Percentiles rank a stretch among this genome's conserved stretches.
phyloP scores from a whole-genome alignment of 2,329 filamentous ascomycete species.

The Dactylellina cionopaga region DNA sequence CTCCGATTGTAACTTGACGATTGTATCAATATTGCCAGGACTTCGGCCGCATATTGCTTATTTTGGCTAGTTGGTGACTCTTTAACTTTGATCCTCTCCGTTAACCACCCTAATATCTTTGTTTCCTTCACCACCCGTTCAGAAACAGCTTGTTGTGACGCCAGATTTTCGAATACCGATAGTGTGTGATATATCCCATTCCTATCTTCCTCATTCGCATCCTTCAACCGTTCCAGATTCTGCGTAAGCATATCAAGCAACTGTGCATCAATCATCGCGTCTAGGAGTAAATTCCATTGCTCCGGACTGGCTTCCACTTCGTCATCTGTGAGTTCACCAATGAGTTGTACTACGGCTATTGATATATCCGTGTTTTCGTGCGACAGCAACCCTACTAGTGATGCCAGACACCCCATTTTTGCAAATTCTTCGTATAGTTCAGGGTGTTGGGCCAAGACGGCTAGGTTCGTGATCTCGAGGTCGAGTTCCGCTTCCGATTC shows the following conservation, averaged over 20 bases:
- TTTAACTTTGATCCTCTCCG: conserved; percentile 75
- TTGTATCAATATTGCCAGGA: conserved; percentile 88
- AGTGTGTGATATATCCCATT: conserved; percentile 88
- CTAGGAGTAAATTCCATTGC: conserved; percentile 81
- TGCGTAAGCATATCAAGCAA: conserved; percentile 77
- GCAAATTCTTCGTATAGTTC: conserved; percentile 84
- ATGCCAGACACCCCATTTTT: conserved; percentile 75
- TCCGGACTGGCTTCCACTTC: conserved; percentile 83
- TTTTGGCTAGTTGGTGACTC: conserved; percentile 82
- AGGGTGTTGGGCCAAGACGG: conserved; percentile 85
- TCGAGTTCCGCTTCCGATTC: conserved; percentile 88
- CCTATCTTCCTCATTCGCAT: conserved; percentile 76
- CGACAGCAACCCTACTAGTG: conserved; percentile 81
- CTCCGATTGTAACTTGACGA: conserved; percentile 73
- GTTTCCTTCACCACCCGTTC: conserved; percentile 77
- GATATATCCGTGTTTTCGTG: conserved; percentile 98
- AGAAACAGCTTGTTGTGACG: conserved; percentile 74
- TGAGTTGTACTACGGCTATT: conserved; percentile 87
- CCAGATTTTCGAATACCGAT: conserved; percentile 79
- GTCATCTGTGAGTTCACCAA: conserved; percentile 91
- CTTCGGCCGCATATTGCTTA: conserved; percentile 92
- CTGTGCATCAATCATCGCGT: conserved; percentile 74
- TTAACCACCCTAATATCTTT: conserved; percentile 77
- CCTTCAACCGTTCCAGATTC: conserved; percentile 82
- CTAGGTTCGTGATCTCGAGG: conserved; percentile 83